Evolutionary conservation across 2,329 filamentous ascomycete species (phyloP).

Genomic region (Thielaviopsis populi): DNA sequence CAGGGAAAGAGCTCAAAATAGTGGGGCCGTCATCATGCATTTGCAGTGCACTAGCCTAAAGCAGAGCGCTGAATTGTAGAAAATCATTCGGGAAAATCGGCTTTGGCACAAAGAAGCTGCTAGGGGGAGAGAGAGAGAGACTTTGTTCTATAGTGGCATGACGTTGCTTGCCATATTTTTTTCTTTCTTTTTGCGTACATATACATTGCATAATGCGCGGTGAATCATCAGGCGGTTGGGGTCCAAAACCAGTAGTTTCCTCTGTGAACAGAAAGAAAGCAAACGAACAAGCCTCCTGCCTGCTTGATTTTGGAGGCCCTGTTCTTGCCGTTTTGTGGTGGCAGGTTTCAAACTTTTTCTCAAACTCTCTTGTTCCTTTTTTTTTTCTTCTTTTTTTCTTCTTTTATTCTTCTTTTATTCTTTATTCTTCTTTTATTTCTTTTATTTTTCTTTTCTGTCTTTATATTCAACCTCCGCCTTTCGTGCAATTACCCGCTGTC

Average conservation of each 20-base stretch:
- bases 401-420: not conserved
- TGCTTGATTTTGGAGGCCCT: not conserved
- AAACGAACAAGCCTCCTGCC: not conserved
- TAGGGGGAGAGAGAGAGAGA: not conserved
- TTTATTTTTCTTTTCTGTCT: slow-evolving; percentile 1
- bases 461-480: not conserved
- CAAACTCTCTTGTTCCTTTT: not conserved
- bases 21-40: not conserved
- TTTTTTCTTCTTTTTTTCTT: not conserved
- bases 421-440: not conserved
- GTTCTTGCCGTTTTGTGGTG: not conserved
- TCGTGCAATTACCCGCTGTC: not conserved
- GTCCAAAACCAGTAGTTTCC: not conserved
- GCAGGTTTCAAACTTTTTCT: slow-evolving; percentile 2
- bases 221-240: not conserved
- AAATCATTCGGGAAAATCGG: not conserved
- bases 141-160: not conserved
- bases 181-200: not conserved
- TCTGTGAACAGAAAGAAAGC: not conserved
- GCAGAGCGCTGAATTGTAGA: not conserved
- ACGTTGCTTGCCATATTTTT: not conserved
- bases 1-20: not conserved
- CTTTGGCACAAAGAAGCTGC: not conserved
- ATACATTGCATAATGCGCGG: not conserved
- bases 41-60: not conserved